phyloP scores from a whole-genome alignment of 2,329 filamentous ascomycete genomes.

The Acrocalymma vagum region DNA sequence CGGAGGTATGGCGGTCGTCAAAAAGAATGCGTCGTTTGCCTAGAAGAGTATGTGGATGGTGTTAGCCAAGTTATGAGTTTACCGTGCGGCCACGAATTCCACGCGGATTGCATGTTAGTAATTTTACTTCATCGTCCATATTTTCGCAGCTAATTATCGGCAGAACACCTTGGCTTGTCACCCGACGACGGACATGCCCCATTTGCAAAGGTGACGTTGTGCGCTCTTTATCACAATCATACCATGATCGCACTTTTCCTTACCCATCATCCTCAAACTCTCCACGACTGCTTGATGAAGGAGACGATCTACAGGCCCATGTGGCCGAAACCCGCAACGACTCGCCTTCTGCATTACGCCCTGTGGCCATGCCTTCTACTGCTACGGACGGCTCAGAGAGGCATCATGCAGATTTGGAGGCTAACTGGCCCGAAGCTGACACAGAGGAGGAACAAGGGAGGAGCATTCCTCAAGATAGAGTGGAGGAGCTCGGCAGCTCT shows the following conservation, averaged over 20 bases:
- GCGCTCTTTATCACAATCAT: conserved; percentile 48
- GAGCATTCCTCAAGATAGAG: conserved; percentile 21
- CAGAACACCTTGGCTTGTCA: conserved; percentile 96
- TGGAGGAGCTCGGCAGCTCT: conserved; percentile 30
- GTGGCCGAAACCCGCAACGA: conserved; percentile 56
- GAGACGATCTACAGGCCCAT: conserved; percentile 55
- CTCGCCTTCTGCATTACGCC: conserved; percentile 60
- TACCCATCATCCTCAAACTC: conserved; percentile 30
- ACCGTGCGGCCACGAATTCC: conserved; percentile 97
- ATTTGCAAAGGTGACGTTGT: conserved; percentile 99
- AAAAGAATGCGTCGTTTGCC: conserved; percentile 92
- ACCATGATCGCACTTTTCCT: conserved; percentile 32
- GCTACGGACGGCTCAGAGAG: conserved; percentile 11
- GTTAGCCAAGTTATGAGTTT: conserved; percentile 96
- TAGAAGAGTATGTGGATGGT: conserved; percentile 96
- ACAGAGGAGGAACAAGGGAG: conserved; percentile 50
- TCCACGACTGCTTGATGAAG: conserved; percentile 41
- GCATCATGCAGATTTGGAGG: conserved; percentile 38
- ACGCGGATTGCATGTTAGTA: conserved; percentile 97
- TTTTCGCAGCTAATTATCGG: conserved; percentile 24
- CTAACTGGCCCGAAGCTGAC: conserved; percentile 50
- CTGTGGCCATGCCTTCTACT: conserved; percentile 47
- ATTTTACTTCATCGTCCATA: not conserved
- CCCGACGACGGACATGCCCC: conserved; percentile 92
- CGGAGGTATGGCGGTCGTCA: conserved; percentile 70